Evolutionary conservation across 1,284 basidiomycete genomes (phyloP).

Genomic region (Phellinidium pouzarii): DNA sequence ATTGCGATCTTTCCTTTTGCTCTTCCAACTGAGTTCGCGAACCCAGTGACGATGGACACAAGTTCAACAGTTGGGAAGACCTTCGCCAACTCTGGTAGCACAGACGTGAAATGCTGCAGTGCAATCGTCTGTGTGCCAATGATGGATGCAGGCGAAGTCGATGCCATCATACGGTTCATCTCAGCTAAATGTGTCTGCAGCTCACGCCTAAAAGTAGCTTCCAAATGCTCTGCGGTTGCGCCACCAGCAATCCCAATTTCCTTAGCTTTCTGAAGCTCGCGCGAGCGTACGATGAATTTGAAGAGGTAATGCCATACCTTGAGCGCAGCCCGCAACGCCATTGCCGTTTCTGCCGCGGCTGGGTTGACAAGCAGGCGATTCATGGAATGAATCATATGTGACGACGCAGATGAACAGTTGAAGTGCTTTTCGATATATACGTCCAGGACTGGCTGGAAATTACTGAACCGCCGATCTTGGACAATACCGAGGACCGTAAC

Average conservation of each 20-base stretch:
- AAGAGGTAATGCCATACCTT: constrained; percentile 98
- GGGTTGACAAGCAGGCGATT: constrained; percentile 76
- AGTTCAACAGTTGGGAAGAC: constrained; percentile 78
- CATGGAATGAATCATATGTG: constrained; percentile 83
- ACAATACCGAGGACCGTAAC: constrained; percentile 88
- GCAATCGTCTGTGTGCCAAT: constrained; percentile 95
- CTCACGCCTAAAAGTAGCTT: constrained; percentile 80
- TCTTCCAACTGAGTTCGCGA: constrained; percentile 78
- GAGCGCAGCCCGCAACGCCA: constrained; percentile 77
- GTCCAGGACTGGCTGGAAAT: constrained; percentile 90
- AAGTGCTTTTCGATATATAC: constrained; percentile 93
- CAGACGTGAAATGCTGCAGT: constrained; percentile 90
- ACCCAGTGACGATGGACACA: constrained; percentile 78
- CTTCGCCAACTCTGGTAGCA: constrained; percentile 81
- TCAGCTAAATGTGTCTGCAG: constrained; percentile 69
- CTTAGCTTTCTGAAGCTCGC: constrained; percentile 81
- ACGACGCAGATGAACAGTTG: constrained; percentile 68
- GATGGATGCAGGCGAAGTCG: constrained; percentile 71
- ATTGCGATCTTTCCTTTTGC: constrained; percentile 84
- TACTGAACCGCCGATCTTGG: constrained; percentile 91
- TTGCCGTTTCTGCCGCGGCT: constrained; percentile 66
- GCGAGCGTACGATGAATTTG: constrained; percentile 84
- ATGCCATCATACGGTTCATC: constrained; percentile 87
- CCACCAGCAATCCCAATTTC: constrained; percentile 73
- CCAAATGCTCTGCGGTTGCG: constrained; percentile 80